Base-by-base conservation (phyloP, 2,329 filamentous ascomycete species). In the Blastomyces parvus region DNA sequence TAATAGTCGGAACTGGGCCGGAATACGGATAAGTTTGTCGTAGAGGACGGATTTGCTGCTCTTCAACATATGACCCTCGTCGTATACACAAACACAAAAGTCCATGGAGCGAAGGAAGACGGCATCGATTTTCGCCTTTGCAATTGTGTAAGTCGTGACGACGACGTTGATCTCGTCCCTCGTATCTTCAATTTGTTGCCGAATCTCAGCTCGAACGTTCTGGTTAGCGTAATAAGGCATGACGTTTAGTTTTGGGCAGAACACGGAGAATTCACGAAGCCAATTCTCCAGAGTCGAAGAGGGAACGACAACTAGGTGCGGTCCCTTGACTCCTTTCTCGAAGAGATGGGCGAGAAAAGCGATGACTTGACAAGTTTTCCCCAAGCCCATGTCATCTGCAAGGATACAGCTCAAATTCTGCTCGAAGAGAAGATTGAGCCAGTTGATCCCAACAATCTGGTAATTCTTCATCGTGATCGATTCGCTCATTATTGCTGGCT, bases 281-380 rank as follows among this genome's bases (percentile, higher is more conserved):
- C 94, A 99, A 72, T 99, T 99, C 71, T 96, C 93, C 11, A 96
- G 83, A 0, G 93, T 97, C 0, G 93, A 96, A 0, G 91, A 89
- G 5, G 94, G 94, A 1, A 97, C 94, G 36, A 99, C 87, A 46
- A 99, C 84, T 44, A 99, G 78, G 72, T 96, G 86, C 79, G 79
- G 91, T 70, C 90, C 91, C 79, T 71, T 85, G 72, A 78, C 82
- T 66, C 78, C 85, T 38, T 84, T 84, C 71, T 91, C 86, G 19
- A 89, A 86, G 33, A 99, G 80, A 69, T 96, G 88, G 19, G 91
- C 89, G 56, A 99, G 82, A 70, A 99, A 91, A 0, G 91, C 87
- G 68, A 99, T 96, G 66, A 97, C 91, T 71, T 99, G 93, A 70
- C 91, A 97, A 0, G 94, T 99, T 80, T 99, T 99, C 56, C 94